Evolutionary conservation across 768 basidiomycete species (phyloP).

Genomic region (Mycena maculata): DNA sequence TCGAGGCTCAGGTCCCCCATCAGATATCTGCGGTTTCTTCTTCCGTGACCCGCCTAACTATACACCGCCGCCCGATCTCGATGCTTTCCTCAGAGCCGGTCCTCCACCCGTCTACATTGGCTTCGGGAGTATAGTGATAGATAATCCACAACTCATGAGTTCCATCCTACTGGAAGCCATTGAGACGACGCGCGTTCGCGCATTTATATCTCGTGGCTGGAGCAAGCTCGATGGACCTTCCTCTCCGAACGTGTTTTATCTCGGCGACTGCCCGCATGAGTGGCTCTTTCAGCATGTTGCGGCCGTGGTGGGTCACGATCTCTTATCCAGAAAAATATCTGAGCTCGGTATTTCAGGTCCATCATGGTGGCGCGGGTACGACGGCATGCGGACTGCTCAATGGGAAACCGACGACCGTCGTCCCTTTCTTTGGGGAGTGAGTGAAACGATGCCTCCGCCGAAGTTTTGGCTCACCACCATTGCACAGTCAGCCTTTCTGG

Average conservation of each 20-base stretch:
- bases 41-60: conserved; percentile 51
- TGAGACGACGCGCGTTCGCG: conserved; percentile 50
- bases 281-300: conserved; percentile 59
- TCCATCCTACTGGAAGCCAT: conserved; percentile 53
- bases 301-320: no score
- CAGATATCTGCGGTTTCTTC: conserved; percentile 56
- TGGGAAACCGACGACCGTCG: conserved; percentile 56
- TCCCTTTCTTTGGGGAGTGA: conserved; percentile 60
- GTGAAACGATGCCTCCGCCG: background rate
- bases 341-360: no score
- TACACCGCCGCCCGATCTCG: conserved; percentile 46
- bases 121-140: conserved; percentile 48
- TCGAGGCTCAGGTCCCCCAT: conserved; percentile 39
- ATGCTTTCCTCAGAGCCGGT: conserved; percentile 47
- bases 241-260: conserved; percentile 50
- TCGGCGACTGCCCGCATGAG: conserved; percentile 61
- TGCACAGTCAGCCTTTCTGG: conserved; percentile 49
- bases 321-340: no score
- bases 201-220: conserved; percentile 61
- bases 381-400: conserved; percentile 57
- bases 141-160: conserved; percentile 36
- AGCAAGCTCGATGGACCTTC: conserved; percentile 42
- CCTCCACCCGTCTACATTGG: conserved; percentile 56
- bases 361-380: conserved; percentile 61
- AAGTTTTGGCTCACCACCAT: background rate